Evolutionary conservation across 768 basidiomycete genomes (phyloP), one percentile per base, ranked within the genome.

Genomic region (Boletus insuetus): DNA sequence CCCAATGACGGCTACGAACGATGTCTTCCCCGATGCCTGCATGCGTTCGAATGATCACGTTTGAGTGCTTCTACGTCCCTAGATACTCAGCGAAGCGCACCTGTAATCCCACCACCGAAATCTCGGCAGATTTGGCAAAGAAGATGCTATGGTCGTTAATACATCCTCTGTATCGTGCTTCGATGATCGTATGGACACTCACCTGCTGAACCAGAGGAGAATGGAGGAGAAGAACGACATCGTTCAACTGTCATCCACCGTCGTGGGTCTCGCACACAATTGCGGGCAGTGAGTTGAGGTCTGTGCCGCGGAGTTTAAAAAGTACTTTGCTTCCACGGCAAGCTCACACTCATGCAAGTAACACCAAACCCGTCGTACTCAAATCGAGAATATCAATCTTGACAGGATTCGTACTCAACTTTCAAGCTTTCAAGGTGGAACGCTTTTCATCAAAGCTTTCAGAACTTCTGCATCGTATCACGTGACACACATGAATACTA

Each of bases 1-100:
- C 6, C 88, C 88, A 20, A 97, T 83, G 12, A 95, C 89, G 67
- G 96, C 94, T 29, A 95, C 91, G 50, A 97, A 91, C 11, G 91
- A 94, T 4, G 94, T 96, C 76, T 97, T 96, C 43, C 94, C 94
- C 3, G 92, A 94, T 4, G 94, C 92, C 91, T 96, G 45, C 16
- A 17, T 32, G 7, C 4, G 12, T 39, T 54, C 4, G 7, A 14
- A 42, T 32, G 3, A 29, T 29, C 29, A 10, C 12, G 39, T 44
- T 50, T 3, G 11, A 35, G 31, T 19, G 40, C 38, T 42, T 47
- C 49, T 20, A 17, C 34, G 29, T 47, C 22, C 35, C 35, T 17
- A 37, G 13, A 37, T 37, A 12, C 35, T 35, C n/a, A 32, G 16
- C 17, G 32, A 35, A 31, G 40, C 42, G 55, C 47, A 87, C 92